Conservation (phyloP, 495 filamentous ascomycete genomes). For the Penicillium arizonense region DNA sequence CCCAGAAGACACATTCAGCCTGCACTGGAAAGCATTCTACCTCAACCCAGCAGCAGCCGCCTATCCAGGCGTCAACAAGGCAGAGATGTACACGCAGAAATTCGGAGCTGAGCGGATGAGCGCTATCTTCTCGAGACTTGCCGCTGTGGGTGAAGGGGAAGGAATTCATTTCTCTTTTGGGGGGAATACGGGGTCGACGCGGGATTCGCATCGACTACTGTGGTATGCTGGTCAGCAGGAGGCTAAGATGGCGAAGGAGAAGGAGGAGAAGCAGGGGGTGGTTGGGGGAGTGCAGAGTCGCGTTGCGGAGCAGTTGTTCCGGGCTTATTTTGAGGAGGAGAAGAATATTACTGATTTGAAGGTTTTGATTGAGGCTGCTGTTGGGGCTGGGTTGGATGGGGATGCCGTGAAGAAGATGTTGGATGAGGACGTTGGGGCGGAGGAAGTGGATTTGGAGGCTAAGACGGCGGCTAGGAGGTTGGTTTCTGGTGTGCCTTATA, state of each 20-base stretch:
- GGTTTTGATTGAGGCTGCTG: conserved; percentile 58
- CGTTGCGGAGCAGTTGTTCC: conserved; percentile 68
- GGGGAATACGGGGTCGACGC: conserved; percentile 73
- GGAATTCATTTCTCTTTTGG: conserved; percentile 74
- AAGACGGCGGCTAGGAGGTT: conserved; percentile 52
- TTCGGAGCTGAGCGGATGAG: conserved; percentile 60
- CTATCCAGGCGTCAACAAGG: conserved; percentile 55
- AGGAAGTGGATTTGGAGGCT: conserved; percentile 70
- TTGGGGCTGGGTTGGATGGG: conserved; percentile 61
- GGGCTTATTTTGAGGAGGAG: conserved; percentile 73
- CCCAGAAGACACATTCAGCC: conserved; percentile 66
- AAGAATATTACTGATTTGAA: conserved; percentile 69
- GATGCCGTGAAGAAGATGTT: conserved; percentile 62
- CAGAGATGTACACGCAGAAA: conserved; percentile 47
- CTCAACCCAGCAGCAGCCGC: conserved; percentile 65
- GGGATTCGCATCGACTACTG: conserved; percentile 73
- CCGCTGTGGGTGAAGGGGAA: conserved; percentile 53
- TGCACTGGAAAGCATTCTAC: conserved; percentile 77
- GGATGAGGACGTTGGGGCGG: conserved; percentile 56
- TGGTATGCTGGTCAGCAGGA: conserved; percentile 63
- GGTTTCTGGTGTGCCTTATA: conserved; percentile 74
- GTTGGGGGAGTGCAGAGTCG: conserved; percentile 53
- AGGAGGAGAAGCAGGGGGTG: conserved; percentile 20
- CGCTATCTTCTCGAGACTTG: conserved; percentile 58
- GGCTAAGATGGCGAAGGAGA: conserved; percentile 30